Evolutionary conservation across 208 protist genomes (phyloP).

Genomic region (Acanthamoeba healyi): DNA sequence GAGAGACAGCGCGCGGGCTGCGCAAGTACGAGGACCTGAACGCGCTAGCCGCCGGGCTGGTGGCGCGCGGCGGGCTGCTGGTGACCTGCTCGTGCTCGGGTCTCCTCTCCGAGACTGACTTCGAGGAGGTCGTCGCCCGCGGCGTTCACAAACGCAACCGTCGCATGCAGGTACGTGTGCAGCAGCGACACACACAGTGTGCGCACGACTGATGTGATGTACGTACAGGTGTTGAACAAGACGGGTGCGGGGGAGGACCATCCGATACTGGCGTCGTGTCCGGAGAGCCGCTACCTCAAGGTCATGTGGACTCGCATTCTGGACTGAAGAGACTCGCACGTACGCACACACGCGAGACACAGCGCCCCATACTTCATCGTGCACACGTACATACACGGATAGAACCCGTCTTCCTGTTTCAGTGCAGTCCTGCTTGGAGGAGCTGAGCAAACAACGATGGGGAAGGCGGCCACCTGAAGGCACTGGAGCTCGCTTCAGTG

Average conservation of each 20-base stretch:
- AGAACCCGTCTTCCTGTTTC: too few species aligned
- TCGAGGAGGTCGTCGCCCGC: constrained; percentile 38
- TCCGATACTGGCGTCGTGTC: constrained; percentile 12
- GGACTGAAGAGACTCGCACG: too few species aligned
- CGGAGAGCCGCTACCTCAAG: constrained; percentile 56
- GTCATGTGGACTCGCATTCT: constrained; percentile 35
- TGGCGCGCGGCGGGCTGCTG: constrained; percentile 26
- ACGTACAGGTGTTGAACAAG: constrained; percentile 7
- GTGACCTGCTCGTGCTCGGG: constrained; percentile 56
- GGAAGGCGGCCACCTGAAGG: too few species aligned
- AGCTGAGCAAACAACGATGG: too few species aligned
- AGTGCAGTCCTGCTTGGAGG: too few species aligned
- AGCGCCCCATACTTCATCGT: too few species aligned
- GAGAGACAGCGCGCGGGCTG: constrained; percentile 7
- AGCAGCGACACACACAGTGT: not conserved
- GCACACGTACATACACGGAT: too few species aligned
- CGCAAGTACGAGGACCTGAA: constrained; percentile 63
- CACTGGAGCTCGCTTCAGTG: too few species aligned
- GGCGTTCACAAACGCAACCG: constrained; percentile 27
- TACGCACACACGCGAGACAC: too few species aligned
- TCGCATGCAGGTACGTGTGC: not conserved
- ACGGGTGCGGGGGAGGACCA: constrained; percentile 32
- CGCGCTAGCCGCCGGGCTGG: constrained; percentile 16
- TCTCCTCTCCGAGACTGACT: constrained; percentile 23
- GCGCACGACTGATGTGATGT: not conserved